These are phyloP conservation scores for Jamesozyma spencerorum DNA, from an alignment of 805 yeast species.

Conservation along the genomic window DNA sequence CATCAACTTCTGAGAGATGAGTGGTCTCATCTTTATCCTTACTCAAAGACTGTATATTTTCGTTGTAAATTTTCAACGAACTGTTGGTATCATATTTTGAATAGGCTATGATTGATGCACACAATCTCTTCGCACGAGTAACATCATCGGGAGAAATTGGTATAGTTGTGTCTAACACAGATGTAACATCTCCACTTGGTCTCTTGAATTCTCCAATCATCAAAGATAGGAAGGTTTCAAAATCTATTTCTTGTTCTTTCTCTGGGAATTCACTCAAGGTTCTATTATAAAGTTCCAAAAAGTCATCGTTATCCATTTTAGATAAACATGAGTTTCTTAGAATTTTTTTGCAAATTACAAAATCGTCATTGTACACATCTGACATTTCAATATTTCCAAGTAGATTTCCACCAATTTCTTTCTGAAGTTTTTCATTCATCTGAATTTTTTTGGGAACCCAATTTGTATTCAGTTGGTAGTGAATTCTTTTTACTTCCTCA, in stretches of 20 bases:
- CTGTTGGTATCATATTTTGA: conserved; percentile 33
- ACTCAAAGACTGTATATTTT: conserved; percentile 34
- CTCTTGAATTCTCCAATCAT: conserved; percentile 35
- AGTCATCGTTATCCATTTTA: conserved; percentile 17
- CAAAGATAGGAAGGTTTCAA: conserved; percentile 34
- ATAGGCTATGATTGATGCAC: conserved; percentile 35
- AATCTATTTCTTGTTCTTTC: conserved; percentile 35
- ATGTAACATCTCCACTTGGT: conserved; percentile 33
- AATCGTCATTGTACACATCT: conserved; percentile 28
- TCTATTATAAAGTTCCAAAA: conserved; percentile 33
- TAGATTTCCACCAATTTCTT: conserved; percentile 8
- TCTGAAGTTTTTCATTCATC: conserved; percentile 1
- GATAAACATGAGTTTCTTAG: conserved; percentile 17
- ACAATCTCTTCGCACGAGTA: conserved; percentile 29
- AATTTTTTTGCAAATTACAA: conserved; percentile 14
- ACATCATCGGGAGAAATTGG: conserved; percentile 7
- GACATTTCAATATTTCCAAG: conserved; percentile 26
- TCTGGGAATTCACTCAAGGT: conserved; percentile 33
- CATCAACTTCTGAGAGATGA: conserved; percentile 34
- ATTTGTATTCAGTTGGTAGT: neutral
- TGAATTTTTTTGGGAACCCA: conserved; percentile 1
- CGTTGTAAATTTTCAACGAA: conserved; percentile 38
- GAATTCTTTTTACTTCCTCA: conserved; percentile 3
- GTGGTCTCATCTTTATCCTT: conserved; percentile 23
- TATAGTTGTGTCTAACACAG: conserved; percentile 16